Evolutionary conservation across 306 rosid species (phyloP).

Genomic region (Prunus campanulata): DNA sequence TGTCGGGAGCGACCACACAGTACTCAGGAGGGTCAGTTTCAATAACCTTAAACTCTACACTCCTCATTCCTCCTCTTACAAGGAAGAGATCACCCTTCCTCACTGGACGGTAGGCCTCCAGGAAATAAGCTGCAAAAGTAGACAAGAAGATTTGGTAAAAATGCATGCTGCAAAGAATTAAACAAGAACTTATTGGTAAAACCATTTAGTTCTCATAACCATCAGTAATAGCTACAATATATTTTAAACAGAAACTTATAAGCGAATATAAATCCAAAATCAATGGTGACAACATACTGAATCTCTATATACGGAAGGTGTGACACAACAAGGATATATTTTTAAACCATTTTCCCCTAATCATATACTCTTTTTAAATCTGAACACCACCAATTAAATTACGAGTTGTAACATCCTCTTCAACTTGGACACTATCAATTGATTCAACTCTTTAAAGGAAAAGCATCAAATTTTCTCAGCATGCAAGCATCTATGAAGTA

Average conservation of each 20-base stretch:
- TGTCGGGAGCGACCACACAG: conserved; percentile 97
- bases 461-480: not conserved
- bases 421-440: not conserved
- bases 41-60: conserved; percentile 96
- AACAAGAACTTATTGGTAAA: not conserved
- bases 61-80: conserved; percentile 98
- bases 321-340: not conserved
- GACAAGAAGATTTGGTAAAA: conserved; percentile 8
- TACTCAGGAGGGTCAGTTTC: conserved; percentile 92
- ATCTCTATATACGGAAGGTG: not conserved
- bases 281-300: not conserved
- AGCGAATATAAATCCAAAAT: not conserved
- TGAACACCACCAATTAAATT: not conserved
- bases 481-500: not conserved
- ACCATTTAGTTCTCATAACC: not conserved
- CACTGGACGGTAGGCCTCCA: conserved; percentile 91
- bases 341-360: not conserved
- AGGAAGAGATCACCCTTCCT: conserved; percentile 94
- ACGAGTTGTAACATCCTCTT: not conserved
- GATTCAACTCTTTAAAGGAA: not conserved
- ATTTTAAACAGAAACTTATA: not conserved
- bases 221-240: not conserved
- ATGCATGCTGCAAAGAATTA: conserved; percentile 5
- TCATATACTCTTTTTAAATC: not conserved
- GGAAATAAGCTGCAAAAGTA: conserved; percentile 72